A percentile compares a stretch with the other conserved stretches of the same genome.
These are phyloP conservation scores for Arabis alpina DNA, from an alignment of 345 rosid genomes.

Conservation along the genomic window DNA sequence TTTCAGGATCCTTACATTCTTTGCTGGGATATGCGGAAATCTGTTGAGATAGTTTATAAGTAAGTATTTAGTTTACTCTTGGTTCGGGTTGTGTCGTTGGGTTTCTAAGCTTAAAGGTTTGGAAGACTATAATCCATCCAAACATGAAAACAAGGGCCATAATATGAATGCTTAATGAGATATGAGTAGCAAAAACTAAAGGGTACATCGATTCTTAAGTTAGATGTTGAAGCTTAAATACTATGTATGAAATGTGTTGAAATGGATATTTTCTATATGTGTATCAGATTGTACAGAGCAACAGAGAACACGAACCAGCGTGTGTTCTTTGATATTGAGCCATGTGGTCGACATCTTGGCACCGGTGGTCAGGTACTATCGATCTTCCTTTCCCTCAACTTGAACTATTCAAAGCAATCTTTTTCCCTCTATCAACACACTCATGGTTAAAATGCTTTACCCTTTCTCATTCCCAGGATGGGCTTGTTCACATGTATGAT, in stretches of 20 bases:
- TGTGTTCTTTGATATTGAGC: conserved; percentile 84
- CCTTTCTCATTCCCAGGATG: conserved; percentile 60
- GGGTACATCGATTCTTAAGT: conserved; percentile 1
- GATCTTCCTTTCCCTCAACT: conserved; percentile 14
- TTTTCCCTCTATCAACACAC: background rate
- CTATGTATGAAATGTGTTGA: background rate
- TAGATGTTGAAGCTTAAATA: background rate
- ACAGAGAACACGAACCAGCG: conserved; percentile 88
- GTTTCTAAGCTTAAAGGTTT: conserved; percentile 5
- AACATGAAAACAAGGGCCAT: background rate
- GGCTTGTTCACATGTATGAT: conserved; percentile 91
- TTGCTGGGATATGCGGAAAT: conserved; percentile 92
- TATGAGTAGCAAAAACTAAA: conserved; percentile 1
- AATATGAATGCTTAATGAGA: conserved; percentile 5
- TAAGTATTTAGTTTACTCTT: conserved; percentile 44
- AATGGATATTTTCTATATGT: conserved; percentile 19
- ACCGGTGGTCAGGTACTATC: conserved; percentile 89
- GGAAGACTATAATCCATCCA: conserved; percentile 1
- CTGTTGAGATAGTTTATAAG: conserved; percentile 92
- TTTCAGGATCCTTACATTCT: conserved; percentile 88
- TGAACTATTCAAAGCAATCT: background rate
- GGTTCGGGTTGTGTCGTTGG: conserved; percentile 9
- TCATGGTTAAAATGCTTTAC: background rate
- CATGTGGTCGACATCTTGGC: conserved; percentile 76
- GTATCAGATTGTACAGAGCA: conserved; percentile 78